Base-by-base conservation (phyloP, 306 rosid species). In the Castanea crenata region DNA sequence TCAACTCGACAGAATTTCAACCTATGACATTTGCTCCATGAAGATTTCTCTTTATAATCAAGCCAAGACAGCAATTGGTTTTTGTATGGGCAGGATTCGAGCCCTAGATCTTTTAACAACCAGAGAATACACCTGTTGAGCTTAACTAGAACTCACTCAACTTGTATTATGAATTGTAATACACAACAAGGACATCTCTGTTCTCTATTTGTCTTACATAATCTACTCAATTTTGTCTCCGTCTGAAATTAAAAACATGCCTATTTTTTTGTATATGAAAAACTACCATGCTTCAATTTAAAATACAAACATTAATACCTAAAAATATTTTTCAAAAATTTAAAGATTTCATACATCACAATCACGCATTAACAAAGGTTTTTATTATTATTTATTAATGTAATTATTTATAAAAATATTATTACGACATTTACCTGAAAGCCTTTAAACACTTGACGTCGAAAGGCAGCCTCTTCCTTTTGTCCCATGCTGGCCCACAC, bases 401-500 rank as follows among this genome's bases (percentile, higher is more conserved):
- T 8, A 41, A 7, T 8, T 41, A 41, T 41, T 41, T 41, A 41
- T 8, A 8, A 41, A 19, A 8, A 29, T 25, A 35, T 41, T n/a
- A 74, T 59, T 69, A 20, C n/a, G 19, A 14, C 23, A 79, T 27
- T 34, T 83, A 93, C 99, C 98, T 96, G 99, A 88, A 96, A 96
- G 68, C 88, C 97, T 79, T 88, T 81, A 83, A 96, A 96, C 70
- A 62, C 94, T 86, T 91, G 82, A 38, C 84, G 94, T 2, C 99
- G 91, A 83, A 83, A 4, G 9, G 80, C 96, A 89, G 99, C 97
- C 86, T 93, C 99, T 78, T 95, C 99, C 87, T 95, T 95, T 84
- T 95, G 99, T 71, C 99, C 98, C 99, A 96, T 96, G 89, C 99
- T 93, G 55, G 99, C 97, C 98, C 98, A 96, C 77, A 93, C 97